A percentile compares a stretch with the other conserved stretches of the same genome.
phyloP scores from a whole-genome alignment of 1,139 yeast species.

The Wickerhamomyces sp. region DNA sequence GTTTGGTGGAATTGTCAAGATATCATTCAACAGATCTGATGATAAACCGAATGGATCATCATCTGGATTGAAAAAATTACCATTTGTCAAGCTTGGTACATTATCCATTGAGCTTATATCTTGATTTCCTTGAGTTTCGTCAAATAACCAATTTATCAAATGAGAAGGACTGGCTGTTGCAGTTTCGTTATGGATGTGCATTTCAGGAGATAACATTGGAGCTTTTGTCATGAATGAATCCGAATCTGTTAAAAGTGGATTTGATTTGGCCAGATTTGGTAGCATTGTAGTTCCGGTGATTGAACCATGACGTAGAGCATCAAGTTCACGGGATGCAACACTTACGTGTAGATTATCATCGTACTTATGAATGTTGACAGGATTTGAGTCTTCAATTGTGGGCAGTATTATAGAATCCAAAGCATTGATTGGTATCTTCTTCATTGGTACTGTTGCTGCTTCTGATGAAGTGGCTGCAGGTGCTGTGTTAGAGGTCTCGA shows the following conservation, averaged over 20 bases:
- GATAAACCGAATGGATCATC: slow-evolving; percentile 26
- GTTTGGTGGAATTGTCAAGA: slow-evolving; percentile 23
- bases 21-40: slow-evolving; percentile 20
- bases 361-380: slow-evolving; percentile 21
- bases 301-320: slow-evolving; percentile 13
- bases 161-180: slow-evolving; percentile 20
- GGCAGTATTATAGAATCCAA: slow-evolving; percentile 24
- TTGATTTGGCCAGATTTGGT: not conserved
- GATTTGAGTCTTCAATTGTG: slow-evolving; percentile 19
- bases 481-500: not conserved
- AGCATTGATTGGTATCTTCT: slow-evolving; percentile 20
- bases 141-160: slow-evolving; percentile 27
- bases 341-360: slow-evolving; percentile 18
- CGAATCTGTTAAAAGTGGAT: not conserved
- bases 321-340: slow-evolving; percentile 19
- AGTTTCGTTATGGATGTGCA: slow-evolving; percentile 2
- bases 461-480: not conserved
- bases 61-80: slow-evolving; percentile 23
- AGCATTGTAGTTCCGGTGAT: not conserved
- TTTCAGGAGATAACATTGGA: not conserved
- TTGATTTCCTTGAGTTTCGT: slow-evolving; percentile 16
- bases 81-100: slow-evolving; percentile 15
- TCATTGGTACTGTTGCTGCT: not conserved
- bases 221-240: not conserved
- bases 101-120: slow-evolving; percentile 8